Base-by-base conservation (phyloP, 2,329 filamentous ascomycete species). In the Teratosphaeria viscida region DNA sequence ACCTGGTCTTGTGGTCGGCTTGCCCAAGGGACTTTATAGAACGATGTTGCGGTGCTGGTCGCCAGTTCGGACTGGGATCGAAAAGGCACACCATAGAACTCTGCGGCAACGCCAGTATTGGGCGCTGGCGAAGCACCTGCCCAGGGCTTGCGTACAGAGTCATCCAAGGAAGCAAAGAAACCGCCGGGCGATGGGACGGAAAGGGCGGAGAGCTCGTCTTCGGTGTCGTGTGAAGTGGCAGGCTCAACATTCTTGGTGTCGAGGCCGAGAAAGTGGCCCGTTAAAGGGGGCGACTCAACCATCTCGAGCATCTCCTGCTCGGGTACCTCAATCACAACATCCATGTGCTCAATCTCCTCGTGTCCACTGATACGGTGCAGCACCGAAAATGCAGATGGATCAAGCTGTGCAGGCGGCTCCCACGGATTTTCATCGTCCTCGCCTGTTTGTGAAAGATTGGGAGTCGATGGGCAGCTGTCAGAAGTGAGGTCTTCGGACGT, bases 51-150 rank as follows among this genome's bases (percentile, higher is more conserved):
- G 19, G 88, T 92, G 29, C 90, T 90, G 1, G 92, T 96, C 0
- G 91, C 91, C 1, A 91, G 90, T 8, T 56, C 58, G 12, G 37
- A 52, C 16, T 62, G 19, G 1, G 62, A 56, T 79, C 81, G 66
- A 87, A 91, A 96, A 2, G 92, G 91, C 32, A 87, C 82, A 63
- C 87, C 86, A 76, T 97, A 97, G 69, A 96, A 97, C 63, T 88
- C 85, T 71, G 96, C 90, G 10, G 92, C 92, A n/a, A 88, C 91
- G 34, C 90, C 90, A 1, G 92, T 96, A 0, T 90, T 92, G 1
- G 91, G 91, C 0, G 85, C 84, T 2, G 72, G 71, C 11, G 75
- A 73, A 14, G 71, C 68, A 29, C 86, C 77, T 68, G 90, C 85
- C 92, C 92, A 97, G 12, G 92, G 94, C 68, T 86, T 85, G 57